These are phyloP conservation scores for Ganoderma boninense DNA, from an alignment of 1,284 basidiomycete species.

Conservation along the genomic window DNA sequence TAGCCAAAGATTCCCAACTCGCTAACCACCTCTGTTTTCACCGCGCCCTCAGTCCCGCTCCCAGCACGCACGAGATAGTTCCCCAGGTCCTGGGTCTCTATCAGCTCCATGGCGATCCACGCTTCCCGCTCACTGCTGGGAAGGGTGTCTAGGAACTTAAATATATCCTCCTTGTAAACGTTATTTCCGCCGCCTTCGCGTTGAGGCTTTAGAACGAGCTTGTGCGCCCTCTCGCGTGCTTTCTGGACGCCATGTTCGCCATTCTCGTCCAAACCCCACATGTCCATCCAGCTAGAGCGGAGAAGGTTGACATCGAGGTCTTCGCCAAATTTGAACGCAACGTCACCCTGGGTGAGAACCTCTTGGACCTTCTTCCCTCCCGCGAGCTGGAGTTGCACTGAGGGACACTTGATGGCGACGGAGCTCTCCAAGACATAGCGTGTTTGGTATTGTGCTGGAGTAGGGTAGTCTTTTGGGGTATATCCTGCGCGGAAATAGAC, in stretches of 20 bases:
- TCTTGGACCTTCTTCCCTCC: slow-evolving; percentile 98
- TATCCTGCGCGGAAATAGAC: slow-evolving; percentile 67
- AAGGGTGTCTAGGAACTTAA: slow-evolving; percentile 74
- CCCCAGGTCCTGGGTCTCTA: slow-evolving; percentile 74
- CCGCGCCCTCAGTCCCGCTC: slow-evolving; percentile 39
- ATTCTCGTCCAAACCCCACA: slow-evolving; percentile 51
- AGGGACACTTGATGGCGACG: slow-evolving; percentile 92
- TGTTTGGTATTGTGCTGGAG: slow-evolving; percentile 67
- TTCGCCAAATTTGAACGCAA: slow-evolving; percentile 79
- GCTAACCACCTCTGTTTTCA: slow-evolving; percentile 79
- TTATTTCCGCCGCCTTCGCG: slow-evolving; percentile 99
- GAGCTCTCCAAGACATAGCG: slow-evolving; percentile 83
- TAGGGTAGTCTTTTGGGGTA: slow-evolving; percentile 83
- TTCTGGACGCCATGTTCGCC: slow-evolving; percentile 84
- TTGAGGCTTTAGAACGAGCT: slow-evolving; percentile 94
- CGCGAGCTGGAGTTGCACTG: slow-evolving; percentile 90
- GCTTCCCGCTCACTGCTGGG: slow-evolving; percentile 67
- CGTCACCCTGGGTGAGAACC: slow-evolving; percentile 78
- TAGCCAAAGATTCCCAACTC: slow-evolving; percentile 96
- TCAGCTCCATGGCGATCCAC: slow-evolving; percentile 96
- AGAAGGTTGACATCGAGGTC: slow-evolving; percentile 49
- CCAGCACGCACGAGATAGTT: slow-evolving; percentile 81
- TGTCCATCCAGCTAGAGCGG: slow-evolving; percentile 41
- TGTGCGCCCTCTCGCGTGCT: slow-evolving; percentile 60
- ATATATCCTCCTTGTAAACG: slow-evolving; percentile 88